Evolutionary conservation across 164 flowering plant species (phyloP).

Genomic region (Brasenia schreberi): DNA sequence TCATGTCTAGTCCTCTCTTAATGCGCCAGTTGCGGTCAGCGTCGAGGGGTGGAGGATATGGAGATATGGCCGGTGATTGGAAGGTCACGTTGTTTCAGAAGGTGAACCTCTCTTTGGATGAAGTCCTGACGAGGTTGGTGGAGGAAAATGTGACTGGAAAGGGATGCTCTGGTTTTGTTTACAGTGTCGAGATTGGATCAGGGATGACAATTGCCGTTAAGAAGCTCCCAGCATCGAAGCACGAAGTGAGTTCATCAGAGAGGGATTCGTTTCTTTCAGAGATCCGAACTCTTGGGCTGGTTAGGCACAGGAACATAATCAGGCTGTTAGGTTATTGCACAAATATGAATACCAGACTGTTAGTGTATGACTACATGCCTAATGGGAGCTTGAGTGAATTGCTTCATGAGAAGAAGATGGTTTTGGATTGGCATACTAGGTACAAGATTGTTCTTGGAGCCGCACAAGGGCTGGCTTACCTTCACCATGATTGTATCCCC

Average conservation of each 20-base stretch:
- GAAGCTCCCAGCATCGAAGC: conserved; percentile 38
- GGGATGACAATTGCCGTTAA: conserved; percentile 42
- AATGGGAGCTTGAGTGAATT: conserved; percentile 41
- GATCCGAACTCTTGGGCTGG: conserved; percentile 39
- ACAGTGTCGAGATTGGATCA: conserved; percentile 36
- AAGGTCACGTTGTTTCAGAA: conserved; percentile 48
- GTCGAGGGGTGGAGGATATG: conserved; percentile 11
- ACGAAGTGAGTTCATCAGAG: conserved; percentile 19
- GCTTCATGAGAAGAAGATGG: conserved; percentile 35
- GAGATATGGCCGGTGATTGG: conserved; percentile 22
- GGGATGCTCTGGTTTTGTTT: conserved; percentile 53
- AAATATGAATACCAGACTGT: conserved; percentile 33
- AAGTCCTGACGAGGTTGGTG: conserved; percentile 23
- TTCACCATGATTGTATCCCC: conserved; percentile 61
- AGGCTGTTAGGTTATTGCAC: conserved; percentile 46
- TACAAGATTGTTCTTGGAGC: conserved; percentile 41
- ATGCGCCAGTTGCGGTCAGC: conserved; percentile 12
- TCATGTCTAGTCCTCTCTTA: conserved; percentile 9
- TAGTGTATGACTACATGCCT: conserved; percentile 45
- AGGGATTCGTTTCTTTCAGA: conserved; percentile 48
- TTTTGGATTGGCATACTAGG: conserved; percentile 50
- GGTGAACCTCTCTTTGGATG: conserved; percentile 36
- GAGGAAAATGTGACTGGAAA: conserved; percentile 42
- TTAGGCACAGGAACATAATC: conserved; percentile 54
- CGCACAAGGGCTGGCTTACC: conserved; percentile 53